Evolutionary conservation across 441 rosid species (phyloP).

Genomic region (Populus hybrid): DNA sequence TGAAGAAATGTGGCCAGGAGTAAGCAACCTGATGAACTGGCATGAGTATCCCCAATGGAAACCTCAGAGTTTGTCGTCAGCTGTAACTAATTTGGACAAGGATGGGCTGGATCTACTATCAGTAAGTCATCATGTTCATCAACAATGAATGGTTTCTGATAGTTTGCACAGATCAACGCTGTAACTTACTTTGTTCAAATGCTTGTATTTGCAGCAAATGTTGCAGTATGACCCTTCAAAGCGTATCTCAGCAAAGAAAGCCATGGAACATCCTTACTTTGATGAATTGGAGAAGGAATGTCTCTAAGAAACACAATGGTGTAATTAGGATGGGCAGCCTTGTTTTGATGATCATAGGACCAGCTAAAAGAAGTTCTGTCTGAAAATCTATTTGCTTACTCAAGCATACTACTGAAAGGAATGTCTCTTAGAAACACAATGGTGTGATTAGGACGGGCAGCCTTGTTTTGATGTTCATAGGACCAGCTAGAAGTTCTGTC

Average conservation of each 20-base stretch:
- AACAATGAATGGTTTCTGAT: background rate
- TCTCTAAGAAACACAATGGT: slow-evolving; percentile 32
- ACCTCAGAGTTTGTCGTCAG: slow-evolving; percentile 55
- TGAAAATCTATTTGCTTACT: slow-evolving; percentile 33
- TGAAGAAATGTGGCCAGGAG: slow-evolving; percentile 92
- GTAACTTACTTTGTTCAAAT: background rate
- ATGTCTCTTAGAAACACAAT: slow-evolving; percentile 32
- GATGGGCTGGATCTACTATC: slow-evolving; percentile 72
- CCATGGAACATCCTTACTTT: slow-evolving; percentile 96
- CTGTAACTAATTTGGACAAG: slow-evolving; percentile 61
- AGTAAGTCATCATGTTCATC: slow-evolving; percentile 38
- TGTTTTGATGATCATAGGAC: background rate
- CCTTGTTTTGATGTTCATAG: background rate
- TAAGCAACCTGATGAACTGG: slow-evolving; percentile 82
- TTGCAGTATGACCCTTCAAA: slow-evolving; percentile 82
- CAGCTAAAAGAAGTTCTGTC: background rate
- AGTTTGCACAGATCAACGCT: background rate
- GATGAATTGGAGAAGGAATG: slow-evolving; percentile 56
- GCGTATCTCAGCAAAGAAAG: slow-evolving; percentile 90
- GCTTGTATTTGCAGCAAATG: slow-evolving; percentile 65
- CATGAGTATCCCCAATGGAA: slow-evolving; percentile 98
- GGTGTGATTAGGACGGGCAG: background rate
- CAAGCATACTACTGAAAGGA: slow-evolving; percentile 40
- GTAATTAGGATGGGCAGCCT: background rate
- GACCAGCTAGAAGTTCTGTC: background rate